These are phyloP conservation scores for Ogataea salicorniae DNA, from an alignment of 805 yeast genomes.

Conservation along the genomic window DNA sequence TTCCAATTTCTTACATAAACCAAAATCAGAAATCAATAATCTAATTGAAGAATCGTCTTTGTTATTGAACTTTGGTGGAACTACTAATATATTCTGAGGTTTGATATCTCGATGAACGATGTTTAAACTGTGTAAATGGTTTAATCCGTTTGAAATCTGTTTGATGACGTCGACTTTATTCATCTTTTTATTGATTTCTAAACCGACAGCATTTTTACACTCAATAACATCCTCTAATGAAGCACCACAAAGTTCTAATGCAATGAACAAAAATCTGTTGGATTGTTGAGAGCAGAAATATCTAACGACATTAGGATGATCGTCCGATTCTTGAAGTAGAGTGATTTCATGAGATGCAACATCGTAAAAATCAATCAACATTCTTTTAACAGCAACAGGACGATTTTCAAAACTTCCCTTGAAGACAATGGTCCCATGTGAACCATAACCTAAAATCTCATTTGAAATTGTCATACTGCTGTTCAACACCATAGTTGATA, in stretches of 20 bases:
- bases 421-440: constrained; percentile 93
- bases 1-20: constrained; percentile 87
- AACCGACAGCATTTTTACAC: constrained; percentile 34
- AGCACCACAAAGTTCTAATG: constrained; percentile 85
- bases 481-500: constrained; percentile 14
- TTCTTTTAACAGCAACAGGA: constrained; percentile 93
- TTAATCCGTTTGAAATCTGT: constrained; percentile 80
- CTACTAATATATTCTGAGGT: constrained; percentile 89
- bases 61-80: constrained; percentile 45
- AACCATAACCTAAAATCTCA: constrained; percentile 85
- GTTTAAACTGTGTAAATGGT: constrained; percentile 81
- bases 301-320: constrained; percentile 90
- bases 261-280: constrained; percentile 85
- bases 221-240: constrained; percentile 84
- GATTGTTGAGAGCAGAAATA: constrained; percentile 91
- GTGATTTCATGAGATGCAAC: constrained; percentile 90
- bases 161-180: constrained; percentile 51
- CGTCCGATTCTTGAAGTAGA: constrained; percentile 87
- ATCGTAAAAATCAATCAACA: constrained; percentile 90
- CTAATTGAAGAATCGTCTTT: constrained; percentile 44
- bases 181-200: constrained; percentile 36
- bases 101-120: constrained; percentile 93
- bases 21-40: constrained; percentile 89
- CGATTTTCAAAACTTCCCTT: constrained; percentile 86
- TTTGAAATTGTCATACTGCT: constrained; percentile 59